Evolutionary conservation across 306 rosid genomes (phyloP).

Genomic region (Rosa lucieae): DNA sequence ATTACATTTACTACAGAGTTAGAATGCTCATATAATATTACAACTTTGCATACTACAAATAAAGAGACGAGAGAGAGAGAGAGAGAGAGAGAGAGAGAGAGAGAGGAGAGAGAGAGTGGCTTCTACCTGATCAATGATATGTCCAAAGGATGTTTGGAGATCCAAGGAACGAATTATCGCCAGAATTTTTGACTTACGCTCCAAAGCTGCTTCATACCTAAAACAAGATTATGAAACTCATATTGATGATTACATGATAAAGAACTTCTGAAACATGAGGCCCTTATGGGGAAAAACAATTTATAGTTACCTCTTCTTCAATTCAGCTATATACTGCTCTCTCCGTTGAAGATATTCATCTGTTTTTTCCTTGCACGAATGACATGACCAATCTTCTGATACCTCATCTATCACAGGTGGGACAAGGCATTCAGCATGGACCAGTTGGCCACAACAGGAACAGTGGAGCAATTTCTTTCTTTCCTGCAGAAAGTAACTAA

Average conservation of each 20-base stretch:
- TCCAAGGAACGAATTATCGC: conserved; percentile 78
- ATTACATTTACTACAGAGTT: background rate
- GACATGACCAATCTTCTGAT: conserved; percentile 87
- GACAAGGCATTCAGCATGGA: conserved; percentile 77
- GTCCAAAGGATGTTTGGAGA: conserved; percentile 97
- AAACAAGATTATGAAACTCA: conserved; percentile 27
- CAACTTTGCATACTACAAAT: too few relatives aligned
- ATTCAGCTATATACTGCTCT: conserved; percentile 64
- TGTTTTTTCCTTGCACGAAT: conserved; percentile 86
- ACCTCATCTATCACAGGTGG: conserved; percentile 80
- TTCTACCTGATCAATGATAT: conserved; percentile 89
- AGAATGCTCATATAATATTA: too few relatives aligned
- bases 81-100: background rate
- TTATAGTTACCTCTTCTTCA: conserved; percentile 60
- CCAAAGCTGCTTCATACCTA: conserved; percentile 85
- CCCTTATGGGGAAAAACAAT: background rate
- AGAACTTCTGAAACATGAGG: conserved; percentile 19
- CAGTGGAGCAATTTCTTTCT: conserved; percentile 81
- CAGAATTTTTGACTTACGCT: conserved; percentile 69
- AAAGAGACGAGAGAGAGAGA: background rate
- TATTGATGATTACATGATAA: conserved; percentile 23
- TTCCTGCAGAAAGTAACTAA: conserved; percentile 54
- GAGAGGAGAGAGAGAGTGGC: conserved; percentile 6
- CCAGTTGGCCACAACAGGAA: conserved; percentile 85
- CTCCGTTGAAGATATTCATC: conserved; percentile 83